These are phyloP conservation scores for Colletotrichum orchidophilum DNA, from an alignment of 2,329 filamentous ascomycete species.

Conservation along the genomic window DNA sequence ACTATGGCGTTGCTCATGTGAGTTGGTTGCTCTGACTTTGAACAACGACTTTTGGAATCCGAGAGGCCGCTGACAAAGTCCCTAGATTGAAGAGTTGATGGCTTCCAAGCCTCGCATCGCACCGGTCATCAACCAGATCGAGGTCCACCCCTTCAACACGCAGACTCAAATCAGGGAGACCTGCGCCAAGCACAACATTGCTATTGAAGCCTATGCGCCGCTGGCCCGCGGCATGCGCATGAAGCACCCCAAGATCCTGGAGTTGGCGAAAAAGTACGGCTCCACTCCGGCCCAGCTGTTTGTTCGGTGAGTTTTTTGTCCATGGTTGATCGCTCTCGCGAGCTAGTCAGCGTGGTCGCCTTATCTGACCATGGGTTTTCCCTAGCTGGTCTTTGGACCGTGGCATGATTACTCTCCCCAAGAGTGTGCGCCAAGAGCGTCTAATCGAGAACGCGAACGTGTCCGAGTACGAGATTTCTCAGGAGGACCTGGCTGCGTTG, in stretches of 20 bases:
- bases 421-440: slow-evolving; percentile 71
- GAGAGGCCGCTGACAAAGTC: rapidly evolving
- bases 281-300: slow-evolving; percentile 79
- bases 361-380: background rate
- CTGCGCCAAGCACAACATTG: slow-evolving; percentile 72
- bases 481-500: slow-evolving; percentile 70
- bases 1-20: slow-evolving; percentile 80
- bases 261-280: slow-evolving; percentile 72
- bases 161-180: slow-evolving; percentile 71
- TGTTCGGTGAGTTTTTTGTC: slow-evolving; percentile 54
- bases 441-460: slow-evolving; percentile 73
- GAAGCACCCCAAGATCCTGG: slow-evolving; percentile 69
- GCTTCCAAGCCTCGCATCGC: slow-evolving; percentile 66
- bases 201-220: slow-evolving; percentile 83
- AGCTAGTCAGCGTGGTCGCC: background rate
- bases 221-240: slow-evolving; percentile 77
- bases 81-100: slow-evolving; percentile 74
- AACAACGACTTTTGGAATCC: background rate
- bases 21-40: slow-evolving; percentile 41
- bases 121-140: slow-evolving; percentile 82
- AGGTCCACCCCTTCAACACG: slow-evolving; percentile 86
- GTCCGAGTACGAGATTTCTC: slow-evolving; percentile 66
- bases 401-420: slow-evolving; percentile 76
- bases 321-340: no score
- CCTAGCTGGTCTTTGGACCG: slow-evolving; percentile 79